Conservation (phyloP, 306 rosid genomes). For the Trifolium dubium region DNA sequence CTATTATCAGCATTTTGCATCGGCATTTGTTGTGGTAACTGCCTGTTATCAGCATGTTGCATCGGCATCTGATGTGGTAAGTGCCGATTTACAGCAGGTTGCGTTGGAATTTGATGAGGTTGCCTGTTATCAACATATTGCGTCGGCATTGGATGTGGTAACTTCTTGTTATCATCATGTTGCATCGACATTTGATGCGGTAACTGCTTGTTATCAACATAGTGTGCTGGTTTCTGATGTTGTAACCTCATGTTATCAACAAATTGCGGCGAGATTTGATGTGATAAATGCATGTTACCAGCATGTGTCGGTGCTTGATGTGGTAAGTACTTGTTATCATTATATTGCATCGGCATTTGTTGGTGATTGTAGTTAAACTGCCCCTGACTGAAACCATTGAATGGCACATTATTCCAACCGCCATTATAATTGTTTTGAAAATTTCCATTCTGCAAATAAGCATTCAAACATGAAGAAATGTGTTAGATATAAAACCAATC, state of each 20-base stretch:
- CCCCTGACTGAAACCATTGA: not conserved
- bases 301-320: not conserved
- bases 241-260: not conserved
- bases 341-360: not conserved
- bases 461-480: constrained; percentile 14
- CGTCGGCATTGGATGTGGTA: not conserved
- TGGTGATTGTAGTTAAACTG: constrained; percentile 17
- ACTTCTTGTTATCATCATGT: not conserved
- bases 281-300: not conserved
- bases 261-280: not conserved
- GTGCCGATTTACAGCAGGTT: not conserved
- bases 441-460: constrained; percentile 36
- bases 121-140: not conserved
- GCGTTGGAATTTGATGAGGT: not conserved
- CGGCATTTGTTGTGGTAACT: not conserved
- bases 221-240: not conserved
- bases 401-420: constrained; percentile 1
- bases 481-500: constrained; percentile 6
- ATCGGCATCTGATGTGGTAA: not conserved
- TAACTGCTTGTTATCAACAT: not conserved
- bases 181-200: not conserved
- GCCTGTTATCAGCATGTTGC: not conserved
- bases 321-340: not conserved
- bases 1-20: not conserved
- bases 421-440: constrained; percentile 4